phyloP scores from a whole-genome alignment of 208 protist species.

The Strigomonas culicis region DNA sequence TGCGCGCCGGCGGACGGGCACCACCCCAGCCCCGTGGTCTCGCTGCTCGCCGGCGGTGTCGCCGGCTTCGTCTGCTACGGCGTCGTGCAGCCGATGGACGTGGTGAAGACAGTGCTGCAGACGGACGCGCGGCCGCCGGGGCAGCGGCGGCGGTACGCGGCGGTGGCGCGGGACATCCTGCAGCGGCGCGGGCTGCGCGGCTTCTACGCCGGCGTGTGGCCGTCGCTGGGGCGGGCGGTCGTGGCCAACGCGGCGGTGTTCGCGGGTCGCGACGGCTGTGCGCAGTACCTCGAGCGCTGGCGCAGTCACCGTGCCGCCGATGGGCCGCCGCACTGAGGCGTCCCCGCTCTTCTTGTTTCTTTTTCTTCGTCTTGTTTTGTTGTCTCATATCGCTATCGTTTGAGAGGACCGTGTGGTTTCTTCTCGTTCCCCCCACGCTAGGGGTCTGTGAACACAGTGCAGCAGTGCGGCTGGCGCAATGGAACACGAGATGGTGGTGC shows the following conservation, averaged over 20 bases:
- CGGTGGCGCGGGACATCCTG: constrained; percentile 12
- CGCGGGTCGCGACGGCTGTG: constrained; percentile 21
- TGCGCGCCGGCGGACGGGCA: constrained; percentile 17
- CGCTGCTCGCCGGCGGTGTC: constrained; percentile 40
- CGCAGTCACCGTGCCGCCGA: too few species aligned
- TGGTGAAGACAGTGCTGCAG: constrained; percentile 47
- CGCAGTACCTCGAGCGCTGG: too few species aligned
- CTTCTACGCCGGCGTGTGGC: constrained; percentile 36
- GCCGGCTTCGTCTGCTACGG: constrained; percentile 37
- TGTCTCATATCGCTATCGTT: not conserved
- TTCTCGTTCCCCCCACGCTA: too few species aligned
- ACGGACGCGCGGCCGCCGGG: not conserved
- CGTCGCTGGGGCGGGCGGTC: constrained; percentile 33
- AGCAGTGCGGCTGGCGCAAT: too few species aligned
- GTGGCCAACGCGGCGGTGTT: constrained; percentile 37
- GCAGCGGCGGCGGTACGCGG: not conserved
- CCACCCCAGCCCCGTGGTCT: constrained; percentile 12
- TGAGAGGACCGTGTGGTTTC: too few species aligned
- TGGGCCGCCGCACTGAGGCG: too few species aligned
- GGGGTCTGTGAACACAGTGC: too few species aligned
- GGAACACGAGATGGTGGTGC: too few species aligned
- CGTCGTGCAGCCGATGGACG: constrained; percentile 36
- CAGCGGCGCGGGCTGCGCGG: constrained; percentile 19
- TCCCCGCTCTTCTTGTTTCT: too few species aligned
- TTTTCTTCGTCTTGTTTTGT: not conserved